Percentiles rank a stretch among this genome's conserved stretches.
These are phyloP conservation scores for Glarea lozoyensis DNA, from an alignment of 495 filamentous ascomycete species.

Conservation along the genomic window DNA sequence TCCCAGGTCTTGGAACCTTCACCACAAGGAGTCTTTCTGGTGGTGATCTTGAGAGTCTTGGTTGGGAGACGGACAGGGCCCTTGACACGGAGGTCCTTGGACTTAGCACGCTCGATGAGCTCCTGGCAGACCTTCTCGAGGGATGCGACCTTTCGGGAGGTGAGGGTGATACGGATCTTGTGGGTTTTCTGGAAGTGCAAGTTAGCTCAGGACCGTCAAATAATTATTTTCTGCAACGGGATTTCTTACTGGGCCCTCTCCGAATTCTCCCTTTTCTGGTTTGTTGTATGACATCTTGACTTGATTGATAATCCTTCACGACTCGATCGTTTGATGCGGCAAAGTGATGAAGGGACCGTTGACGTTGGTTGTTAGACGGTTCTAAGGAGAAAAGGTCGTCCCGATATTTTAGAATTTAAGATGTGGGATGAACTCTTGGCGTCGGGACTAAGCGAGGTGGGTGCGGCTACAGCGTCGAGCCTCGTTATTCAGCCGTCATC, in stretches of 20 bases:
- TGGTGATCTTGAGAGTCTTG: constrained; percentile 93
- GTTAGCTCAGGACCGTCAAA: constrained; percentile 1
- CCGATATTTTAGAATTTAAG: background rate
- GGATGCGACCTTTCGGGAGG: constrained; percentile 79
- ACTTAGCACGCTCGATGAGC: constrained; percentile 97
- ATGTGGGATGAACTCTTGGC: constrained; percentile 34
- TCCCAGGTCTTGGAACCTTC: constrained; percentile 99
- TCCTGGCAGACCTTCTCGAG: constrained; percentile 98
- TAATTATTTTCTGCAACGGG: background rate
- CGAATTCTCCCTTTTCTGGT: constrained; percentile 89
- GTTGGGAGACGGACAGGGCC: constrained; percentile 98
- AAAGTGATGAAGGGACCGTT: constrained; percentile 64
- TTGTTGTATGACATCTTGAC: constrained; percentile 86
- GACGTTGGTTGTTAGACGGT: constrained; percentile 5
- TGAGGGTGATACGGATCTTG: constrained; percentile 98
- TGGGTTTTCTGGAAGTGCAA: constrained; percentile 67
- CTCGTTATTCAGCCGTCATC: no score
- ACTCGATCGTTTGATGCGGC: constrained; percentile 66
- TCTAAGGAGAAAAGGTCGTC: background rate
- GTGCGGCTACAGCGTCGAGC: no score
- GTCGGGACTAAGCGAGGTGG: constrained; percentile 3
- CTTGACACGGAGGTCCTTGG: constrained; percentile 97
- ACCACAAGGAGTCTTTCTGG: constrained; percentile 94
- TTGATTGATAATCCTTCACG: constrained; percentile 42
- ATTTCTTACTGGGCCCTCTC: constrained; percentile 61